Base-by-base conservation (phyloP, 2,329 filamentous ascomycete species). In the Aureobasidium sp. region DNA sequence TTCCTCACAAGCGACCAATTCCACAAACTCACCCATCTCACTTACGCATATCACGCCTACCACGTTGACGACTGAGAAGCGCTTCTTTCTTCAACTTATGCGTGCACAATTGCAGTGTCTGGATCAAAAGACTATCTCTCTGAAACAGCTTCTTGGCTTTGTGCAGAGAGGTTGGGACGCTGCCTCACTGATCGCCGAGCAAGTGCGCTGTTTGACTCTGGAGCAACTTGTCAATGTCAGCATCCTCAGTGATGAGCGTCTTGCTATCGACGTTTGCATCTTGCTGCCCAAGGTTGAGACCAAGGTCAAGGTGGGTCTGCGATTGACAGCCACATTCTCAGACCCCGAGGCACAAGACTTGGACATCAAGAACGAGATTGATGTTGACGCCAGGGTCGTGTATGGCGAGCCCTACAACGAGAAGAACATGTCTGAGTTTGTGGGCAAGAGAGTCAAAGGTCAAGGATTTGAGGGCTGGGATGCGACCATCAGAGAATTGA, bases 321-420 rank as follows among this genome's bases (percentile, higher is more conserved):
- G 79, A 16, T 72, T 93, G 29, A 76, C 68, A 10, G 76, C 74
- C 9, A 63, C 74, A 0, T 76, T 80, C 2, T 76, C 74, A 53
- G 75, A 74, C 0, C 74, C 75, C 1, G 76, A 78, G n/a, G 79
- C 80, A 3, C 74, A 87, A 11, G 79, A 82, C 1, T 78, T 90
- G 39, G 72, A 73, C 14, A 75, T 88, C 29, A 75, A 74, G 6
- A 78, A 81, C 1, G 63, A 61, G 5, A 64, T 70, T 6, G 63
- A 63, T 44, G 66, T 70, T 0, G 76, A 76, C 27, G 88, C 85
- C 0, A 79, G 78, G 58, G 84, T 92, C 1, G 77, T 91, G 2
- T 94, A 94, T 70, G 90, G 90, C 0, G 89, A 93, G 74, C 80
- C 82, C 63, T 91, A 92, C 72, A 89, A 90, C 65, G 84, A 85